A percentile compares a stretch with the other conserved stretches of the same genome.
These are phyloP conservation scores for Scheffersomyces lignosus DNA, from an alignment of 805 yeast genomes.

Conservation along the genomic window DNA sequence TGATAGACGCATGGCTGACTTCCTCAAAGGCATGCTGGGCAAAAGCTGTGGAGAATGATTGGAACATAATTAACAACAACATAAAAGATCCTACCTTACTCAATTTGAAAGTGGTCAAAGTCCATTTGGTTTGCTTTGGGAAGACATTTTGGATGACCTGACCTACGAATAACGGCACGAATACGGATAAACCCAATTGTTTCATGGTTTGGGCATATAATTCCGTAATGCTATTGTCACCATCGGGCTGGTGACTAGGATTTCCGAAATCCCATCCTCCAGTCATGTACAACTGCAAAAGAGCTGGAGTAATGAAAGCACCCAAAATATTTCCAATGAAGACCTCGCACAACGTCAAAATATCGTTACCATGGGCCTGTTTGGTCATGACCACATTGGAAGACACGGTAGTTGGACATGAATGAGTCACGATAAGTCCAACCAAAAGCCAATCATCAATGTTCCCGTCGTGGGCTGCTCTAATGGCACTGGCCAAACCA, in stretches of 20 bases:
- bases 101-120: constrained; percentile 55
- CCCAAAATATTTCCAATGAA: constrained; percentile 83
- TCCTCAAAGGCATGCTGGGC: constrained; percentile 74
- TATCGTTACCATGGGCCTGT: constrained; percentile 79
- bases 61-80: constrained; percentile 74
- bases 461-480: constrained; percentile 50
- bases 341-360: constrained; percentile 79
- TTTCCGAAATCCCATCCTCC: constrained; percentile 75
- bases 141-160: constrained; percentile 73
- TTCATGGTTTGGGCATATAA: constrained; percentile 80
- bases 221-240: constrained; percentile 45
- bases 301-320: constrained; percentile 84
- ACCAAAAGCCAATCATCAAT: constrained; percentile 77
- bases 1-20: constrained; percentile 66
- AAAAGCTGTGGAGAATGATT: constrained; percentile 85
- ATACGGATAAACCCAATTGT: constrained; percentile 80
- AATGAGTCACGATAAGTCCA: constrained; percentile 78
- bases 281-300: constrained; percentile 65
- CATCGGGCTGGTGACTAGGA: constrained; percentile 57
- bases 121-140: constrained; percentile 65
- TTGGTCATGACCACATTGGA: constrained; percentile 93
- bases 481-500: constrained; percentile 71
- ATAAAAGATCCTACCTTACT: constrained; percentile 78
- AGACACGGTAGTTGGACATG: constrained; percentile 90
- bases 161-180: constrained; percentile 86